phyloP scores from a whole-genome alignment of 495 filamentous ascomycete species.

The Xylaria flabelliformis region DNA sequence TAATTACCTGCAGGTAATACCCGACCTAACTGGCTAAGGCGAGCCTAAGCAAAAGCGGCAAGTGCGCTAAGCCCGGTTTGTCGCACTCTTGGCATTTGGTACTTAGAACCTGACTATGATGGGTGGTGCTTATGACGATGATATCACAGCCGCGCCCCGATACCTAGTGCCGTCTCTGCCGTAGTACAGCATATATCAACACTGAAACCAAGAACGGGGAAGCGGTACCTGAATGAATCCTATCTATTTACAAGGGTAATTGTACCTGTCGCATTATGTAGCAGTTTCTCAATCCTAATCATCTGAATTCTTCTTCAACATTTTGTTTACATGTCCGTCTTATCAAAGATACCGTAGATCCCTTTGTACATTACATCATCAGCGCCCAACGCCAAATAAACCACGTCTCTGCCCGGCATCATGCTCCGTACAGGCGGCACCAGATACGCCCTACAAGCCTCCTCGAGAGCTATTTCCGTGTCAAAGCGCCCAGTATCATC shows the following conservation, averaged over 20 bases:
- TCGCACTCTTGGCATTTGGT: too few species aligned
- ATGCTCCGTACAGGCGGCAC: constrained; percentile 33
- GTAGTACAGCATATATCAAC: not conserved
- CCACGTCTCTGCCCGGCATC: not conserved
- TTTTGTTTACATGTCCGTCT: not conserved
- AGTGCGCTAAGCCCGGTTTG: too few species aligned
- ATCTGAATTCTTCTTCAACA: not conserved
- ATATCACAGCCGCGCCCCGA: not conserved
- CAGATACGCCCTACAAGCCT: constrained; percentile 40
- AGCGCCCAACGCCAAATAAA: not conserved
- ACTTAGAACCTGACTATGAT: too few species aligned
- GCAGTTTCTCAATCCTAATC: not conserved
- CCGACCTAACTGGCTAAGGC: too few species aligned
- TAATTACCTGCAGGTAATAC: too few species aligned
- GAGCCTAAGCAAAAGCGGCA: too few species aligned
- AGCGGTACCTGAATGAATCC: not conserved
- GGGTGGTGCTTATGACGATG: not conserved
- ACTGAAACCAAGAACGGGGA: not conserved
- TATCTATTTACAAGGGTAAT: not conserved
- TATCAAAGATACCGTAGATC: not conserved
- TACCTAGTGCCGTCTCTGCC: not conserved
- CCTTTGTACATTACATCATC: not conserved
- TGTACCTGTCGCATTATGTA: not conserved
- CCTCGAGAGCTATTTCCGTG: constrained; percentile 32
- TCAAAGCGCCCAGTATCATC: constrained; percentile 24